Conservation (phyloP, 441 rosid genomes). For the Metrosideros polymorpha region DNA sequence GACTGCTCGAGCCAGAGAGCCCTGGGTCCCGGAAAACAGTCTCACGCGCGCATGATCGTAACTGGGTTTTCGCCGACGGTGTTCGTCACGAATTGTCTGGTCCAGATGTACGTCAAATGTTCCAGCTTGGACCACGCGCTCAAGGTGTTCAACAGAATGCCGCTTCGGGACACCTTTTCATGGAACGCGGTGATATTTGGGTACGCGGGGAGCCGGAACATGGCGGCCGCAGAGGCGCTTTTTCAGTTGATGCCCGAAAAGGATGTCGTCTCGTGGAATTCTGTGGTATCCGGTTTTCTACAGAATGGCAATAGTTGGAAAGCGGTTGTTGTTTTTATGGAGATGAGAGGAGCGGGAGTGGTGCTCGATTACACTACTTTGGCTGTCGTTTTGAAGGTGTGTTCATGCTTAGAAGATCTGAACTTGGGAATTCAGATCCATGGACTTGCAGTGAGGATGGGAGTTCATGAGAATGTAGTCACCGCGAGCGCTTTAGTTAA, state of each 20-base stretch:
- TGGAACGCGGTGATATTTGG: slow-evolving; percentile 63
- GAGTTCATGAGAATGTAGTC: slow-evolving; percentile 53
- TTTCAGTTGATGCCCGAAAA: slow-evolving; percentile 48
- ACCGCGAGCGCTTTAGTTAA: slow-evolving; percentile 74
- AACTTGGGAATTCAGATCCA: slow-evolving; percentile 60
- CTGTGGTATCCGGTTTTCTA: slow-evolving; percentile 66
- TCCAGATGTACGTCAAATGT: slow-evolving; percentile 45
- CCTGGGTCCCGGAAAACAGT: slow-evolving; percentile 50
- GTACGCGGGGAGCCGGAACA: slow-evolving; percentile 34
- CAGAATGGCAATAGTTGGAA: slow-evolving; percentile 38
- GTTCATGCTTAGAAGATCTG: slow-evolving; percentile 33
- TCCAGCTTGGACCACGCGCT: slow-evolving; percentile 28
- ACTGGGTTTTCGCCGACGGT: slow-evolving; percentile 61
- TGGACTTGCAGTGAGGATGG: slow-evolving; percentile 38
- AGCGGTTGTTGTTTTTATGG: slow-evolving; percentile 36
- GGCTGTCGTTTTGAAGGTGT: slow-evolving; percentile 51
- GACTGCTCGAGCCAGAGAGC: slow-evolving; percentile 44
- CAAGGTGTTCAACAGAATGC: slow-evolving; percentile 60
- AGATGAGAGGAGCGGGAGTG: slow-evolving; percentile 41
- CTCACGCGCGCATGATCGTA: slow-evolving; percentile 58
- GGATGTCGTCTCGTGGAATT: slow-evolving; percentile 87
- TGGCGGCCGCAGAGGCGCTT: slow-evolving; percentile 34
- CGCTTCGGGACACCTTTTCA: slow-evolving; percentile 51
- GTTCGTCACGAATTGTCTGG: slow-evolving; percentile 60
- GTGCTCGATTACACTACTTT: slow-evolving; percentile 45